Base-by-base conservation (phyloP, 352 stramenopile species). In the Globisporangium heterothallicum region DNA sequence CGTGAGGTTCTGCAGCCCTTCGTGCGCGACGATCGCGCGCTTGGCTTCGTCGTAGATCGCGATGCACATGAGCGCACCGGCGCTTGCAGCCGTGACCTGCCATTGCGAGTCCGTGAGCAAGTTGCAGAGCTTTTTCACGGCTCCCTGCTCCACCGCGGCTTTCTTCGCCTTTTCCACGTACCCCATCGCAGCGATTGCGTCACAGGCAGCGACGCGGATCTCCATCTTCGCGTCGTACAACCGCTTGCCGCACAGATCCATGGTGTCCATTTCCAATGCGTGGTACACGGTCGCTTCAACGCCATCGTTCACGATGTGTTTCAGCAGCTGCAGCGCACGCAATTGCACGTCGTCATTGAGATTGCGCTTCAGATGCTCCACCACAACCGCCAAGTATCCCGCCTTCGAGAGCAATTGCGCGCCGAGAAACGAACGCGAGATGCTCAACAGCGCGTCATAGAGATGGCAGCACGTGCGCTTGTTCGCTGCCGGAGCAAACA, bases 31-130 rank as follows among this genome's bases (percentile, higher is more conserved):
- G 46, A 91, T 71, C 53, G 68, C 59, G 26, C 73, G 72, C 72
- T 91, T 91, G 19, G 76, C 67, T 24, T 88, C 75, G 53, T 89
- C 78, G 52, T 86, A 40, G 12, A 84, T 70, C 3, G 74, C 72
- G 38, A 91, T 48, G 43, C 58, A 67, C 75, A 88, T 89, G 53
- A 91, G 66, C 36, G 78, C 80, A 4, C 80, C 75, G 0, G 74
- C 69, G 42, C 66, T 73, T 14, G 75, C 69, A 0, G 69, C 66
- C 9, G 59, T 62, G 26, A 88, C 75, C n/a, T 78, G 53, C 74
- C 73, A 84, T 25, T 77, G 61, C 25, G 59, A 16, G 44, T 91
- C 73, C 10, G 63, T 70, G 41, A 91, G 68, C 51, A 89, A 35
- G 18, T 52, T 58, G 51, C 75, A 86, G 13, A 91, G 64, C 58